Evolutionary conservation across 129 eudicot genomes (phyloP).

Genomic region (Saposhnikovia divaricata): DNA sequence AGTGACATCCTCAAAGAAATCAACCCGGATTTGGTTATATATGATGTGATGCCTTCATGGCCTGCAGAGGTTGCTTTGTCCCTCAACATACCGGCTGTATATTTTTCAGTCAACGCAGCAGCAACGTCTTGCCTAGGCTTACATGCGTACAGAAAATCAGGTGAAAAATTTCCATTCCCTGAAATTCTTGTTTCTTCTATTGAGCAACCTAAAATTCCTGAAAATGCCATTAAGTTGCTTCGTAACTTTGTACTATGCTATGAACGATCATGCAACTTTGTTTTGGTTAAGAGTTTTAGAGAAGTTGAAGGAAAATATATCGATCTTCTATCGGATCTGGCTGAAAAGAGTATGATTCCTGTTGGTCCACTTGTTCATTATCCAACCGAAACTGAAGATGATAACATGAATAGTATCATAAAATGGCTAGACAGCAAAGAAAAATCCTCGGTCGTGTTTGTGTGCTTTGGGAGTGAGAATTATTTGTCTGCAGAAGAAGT

Average conservation of each 20-base stretch:
- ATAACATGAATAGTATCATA: neutral
- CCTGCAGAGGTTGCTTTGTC: neutral
- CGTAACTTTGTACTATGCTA: neutral
- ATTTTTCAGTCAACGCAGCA: neutral
- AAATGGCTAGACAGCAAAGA: neutral
- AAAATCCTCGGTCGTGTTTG: neutral
- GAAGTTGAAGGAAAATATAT: neutral
- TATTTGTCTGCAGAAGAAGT: neutral
- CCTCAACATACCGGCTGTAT: neutral
- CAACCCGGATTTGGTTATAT: neutral
- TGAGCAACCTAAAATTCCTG: neutral
- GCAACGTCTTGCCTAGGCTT: neutral
- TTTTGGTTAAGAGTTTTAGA: slow-evolving; percentile 1
- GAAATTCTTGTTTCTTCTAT: neutral
- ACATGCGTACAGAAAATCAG: neutral
- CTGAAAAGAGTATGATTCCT: neutral
- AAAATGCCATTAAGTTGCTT: neutral
- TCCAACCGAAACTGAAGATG: neutral
- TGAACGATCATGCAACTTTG: neutral
- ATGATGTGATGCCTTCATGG: neutral
- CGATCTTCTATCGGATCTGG: neutral
- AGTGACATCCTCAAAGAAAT: neutral
- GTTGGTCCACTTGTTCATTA: neutral
- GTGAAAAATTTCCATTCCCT: neutral
- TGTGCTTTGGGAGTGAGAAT: slow-evolving; percentile 4